Conservation (phyloP, 2,329 filamentous ascomycete genomes). For the Colletotrichum filicis region DNA sequence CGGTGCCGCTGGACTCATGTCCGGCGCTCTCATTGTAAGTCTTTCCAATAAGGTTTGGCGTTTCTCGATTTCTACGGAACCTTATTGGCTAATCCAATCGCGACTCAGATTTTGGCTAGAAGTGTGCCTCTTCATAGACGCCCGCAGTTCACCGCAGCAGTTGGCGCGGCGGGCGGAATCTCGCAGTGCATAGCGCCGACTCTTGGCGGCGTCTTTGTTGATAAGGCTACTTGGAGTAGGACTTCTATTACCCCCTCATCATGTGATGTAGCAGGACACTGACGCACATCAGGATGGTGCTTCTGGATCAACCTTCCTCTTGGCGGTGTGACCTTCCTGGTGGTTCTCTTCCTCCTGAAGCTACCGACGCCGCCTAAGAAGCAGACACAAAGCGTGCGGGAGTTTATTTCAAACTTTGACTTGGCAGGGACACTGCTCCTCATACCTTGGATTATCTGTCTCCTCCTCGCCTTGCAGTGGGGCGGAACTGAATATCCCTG, state of each 20-base stretch:
- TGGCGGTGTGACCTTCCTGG: slow-evolving; percentile 54
- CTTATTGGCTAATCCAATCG: neutral
- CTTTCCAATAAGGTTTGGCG: neutral
- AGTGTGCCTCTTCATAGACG: slow-evolving; percentile 63
- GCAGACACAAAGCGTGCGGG: slow-evolving; percentile 42
- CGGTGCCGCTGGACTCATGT: slow-evolving; percentile 41
- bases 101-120: slow-evolving; percentile 56
- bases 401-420: slow-evolving; percentile 43
- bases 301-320: slow-evolving; percentile 58
- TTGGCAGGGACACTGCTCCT: slow-evolving; percentile 26
- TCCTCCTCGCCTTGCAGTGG: slow-evolving; percentile 1
- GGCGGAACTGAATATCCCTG: slow-evolving; percentile 1
- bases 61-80: neutral
- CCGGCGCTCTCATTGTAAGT: slow-evolving; percentile 37
- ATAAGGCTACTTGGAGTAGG: slow-evolving; percentile 57
- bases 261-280: neutral
- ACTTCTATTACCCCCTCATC: neutral
- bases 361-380: slow-evolving; percentile 45
- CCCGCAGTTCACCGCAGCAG: slow-evolving; percentile 63
- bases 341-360: slow-evolving; percentile 53
- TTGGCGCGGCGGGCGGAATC: slow-evolving; percentile 66
- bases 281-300: slow-evolving; percentile 49
- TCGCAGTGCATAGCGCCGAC: slow-evolving; percentile 61
- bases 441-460: neutral
- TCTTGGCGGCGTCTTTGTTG: slow-evolving; percentile 60